phyloP scores from a whole-genome alignment of 768 basidiomycete species.

The Mycena polygramma region DNA sequence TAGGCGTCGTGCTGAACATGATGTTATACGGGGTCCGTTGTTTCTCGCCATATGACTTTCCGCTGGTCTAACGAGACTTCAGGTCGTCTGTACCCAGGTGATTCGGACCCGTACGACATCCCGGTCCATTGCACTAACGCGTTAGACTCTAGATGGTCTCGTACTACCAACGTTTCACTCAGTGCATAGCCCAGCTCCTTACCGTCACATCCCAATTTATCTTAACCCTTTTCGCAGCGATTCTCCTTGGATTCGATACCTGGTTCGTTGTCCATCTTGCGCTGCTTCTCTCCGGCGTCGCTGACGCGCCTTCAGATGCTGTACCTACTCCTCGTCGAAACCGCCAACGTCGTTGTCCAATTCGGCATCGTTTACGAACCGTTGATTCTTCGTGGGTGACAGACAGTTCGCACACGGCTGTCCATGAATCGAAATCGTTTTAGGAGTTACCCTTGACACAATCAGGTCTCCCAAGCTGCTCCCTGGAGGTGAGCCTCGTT shows the following conservation, averaged over 20 bases:
- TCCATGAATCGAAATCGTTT: too few species aligned
- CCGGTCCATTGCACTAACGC: neutral
- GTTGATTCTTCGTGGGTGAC: conserved; percentile 19
- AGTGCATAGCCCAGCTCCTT: neutral
- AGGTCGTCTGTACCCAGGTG: conserved; percentile 21
- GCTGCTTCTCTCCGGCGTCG: too few species aligned
- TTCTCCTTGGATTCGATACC: conserved; percentile 15
- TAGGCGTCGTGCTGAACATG: conserved; percentile 29
- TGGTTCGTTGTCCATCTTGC: conserved; percentile 8
- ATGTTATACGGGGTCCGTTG: conserved; percentile 26
- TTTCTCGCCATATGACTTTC: neutral
- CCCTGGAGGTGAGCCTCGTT: conserved; percentile 11
- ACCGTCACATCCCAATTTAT: neutral
- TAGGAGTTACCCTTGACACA: neutral
- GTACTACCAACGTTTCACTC: conserved; percentile 12
- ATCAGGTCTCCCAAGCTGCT: conserved; percentile 4
- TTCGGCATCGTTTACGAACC: conserved; percentile 29
- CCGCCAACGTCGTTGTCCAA: conserved; percentile 21
- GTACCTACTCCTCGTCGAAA: conserved; percentile 29
- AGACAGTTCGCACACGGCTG: too few species aligned
- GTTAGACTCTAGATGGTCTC: neutral
- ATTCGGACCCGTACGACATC: neutral
- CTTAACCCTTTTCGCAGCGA: neutral
- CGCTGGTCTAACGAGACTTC: neutral
- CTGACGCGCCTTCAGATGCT: conserved; percentile 28